Evolutionary conservation across 2,329 filamentous ascomycete species (phyloP), one percentile per base, ranked within the genome.

Genomic region (Hypoxylon sp.): DNA sequence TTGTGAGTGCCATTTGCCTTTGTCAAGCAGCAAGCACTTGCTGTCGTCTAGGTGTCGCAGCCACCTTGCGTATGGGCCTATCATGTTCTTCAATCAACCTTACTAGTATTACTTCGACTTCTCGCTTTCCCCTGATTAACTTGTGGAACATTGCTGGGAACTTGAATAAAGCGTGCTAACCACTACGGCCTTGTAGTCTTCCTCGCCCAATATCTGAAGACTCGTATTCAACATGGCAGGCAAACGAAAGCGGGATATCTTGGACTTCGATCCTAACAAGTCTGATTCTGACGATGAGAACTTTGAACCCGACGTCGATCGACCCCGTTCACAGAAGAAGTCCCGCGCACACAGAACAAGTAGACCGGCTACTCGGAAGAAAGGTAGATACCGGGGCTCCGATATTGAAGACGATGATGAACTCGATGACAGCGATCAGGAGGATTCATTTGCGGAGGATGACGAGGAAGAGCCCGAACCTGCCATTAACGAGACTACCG

Each of bases 261-360:
- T 88, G 68, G 82, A 83, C 58, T 90, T 90, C 70, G 88, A 91
- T 76, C 87, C 86, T 2, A 90, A 90, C 75, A 85, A 88, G 74
- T 90, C 88, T 53, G 88, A 91, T 70, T 82, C 88, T 1, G 85
- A 88, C 52, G 88, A 91, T 74, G 87, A 88, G 69, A 89, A 89
- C 75, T 91, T 90, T 73, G 85, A 88, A 62, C 88, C 88, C 14
- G 75, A 77, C 14, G 74, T 76, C 21, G 82, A 84, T 70, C 81
- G 78, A 25, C 65, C 71, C 21, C 74, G 71, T 50, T 70, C 72
- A 14, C 72, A 70, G 58, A 84, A 82, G 69, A 83, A 82, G 57
- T 72, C 79, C 4, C 80, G 81, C 23, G 75, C 80, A 29, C 76
- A 80, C 4, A 79, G 77, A 56, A 73, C 76, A 37, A 55, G 67